Evolutionary conservation across 805 yeast species (phyloP).

Genomic region (Candida endomychidarum): DNA sequence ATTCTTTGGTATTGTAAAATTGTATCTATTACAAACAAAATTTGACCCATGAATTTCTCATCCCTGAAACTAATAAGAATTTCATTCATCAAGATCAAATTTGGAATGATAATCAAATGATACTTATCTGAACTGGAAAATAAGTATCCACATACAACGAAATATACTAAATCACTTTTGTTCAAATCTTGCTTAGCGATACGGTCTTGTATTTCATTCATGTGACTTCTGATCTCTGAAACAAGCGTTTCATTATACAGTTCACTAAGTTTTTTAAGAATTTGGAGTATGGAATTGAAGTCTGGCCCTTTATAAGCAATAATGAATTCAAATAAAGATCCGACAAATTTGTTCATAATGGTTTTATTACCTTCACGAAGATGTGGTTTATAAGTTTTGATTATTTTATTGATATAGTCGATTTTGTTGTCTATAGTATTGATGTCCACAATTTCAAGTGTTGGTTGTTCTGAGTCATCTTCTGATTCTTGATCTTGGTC

Average conservation of each 20-base stretch:
- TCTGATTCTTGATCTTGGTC: conserved; percentile 31
- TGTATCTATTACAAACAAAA: conserved; percentile 64
- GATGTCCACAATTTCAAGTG: conserved; percentile 29
- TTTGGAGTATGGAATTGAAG: conserved; percentile 34
- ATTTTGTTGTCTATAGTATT: conserved; percentile 42
- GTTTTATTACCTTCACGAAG: conserved; percentile 81
- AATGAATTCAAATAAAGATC: conserved; percentile 62
- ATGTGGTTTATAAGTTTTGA: conserved; percentile 69
- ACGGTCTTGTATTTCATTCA: conserved; percentile 55
- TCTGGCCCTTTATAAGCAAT: conserved; percentile 34
- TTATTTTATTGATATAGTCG: conserved; percentile 51
- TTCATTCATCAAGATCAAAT: conserved; percentile 71
- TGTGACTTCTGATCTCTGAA: conserved; percentile 56
- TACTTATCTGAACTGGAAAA: conserved; percentile 96
- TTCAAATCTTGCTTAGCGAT: conserved; percentile 24
- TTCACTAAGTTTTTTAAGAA: conserved; percentile 58
- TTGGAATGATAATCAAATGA: conserved; percentile 87
- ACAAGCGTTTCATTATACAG: conserved; percentile 65
- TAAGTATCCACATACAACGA: conserved; percentile 67
- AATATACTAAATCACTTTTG: conserved; percentile 60
- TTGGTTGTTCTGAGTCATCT: conserved; percentile 1
- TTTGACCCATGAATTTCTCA: conserved; percentile 41
- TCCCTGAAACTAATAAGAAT: conserved; percentile 42
- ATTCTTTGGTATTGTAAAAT: conserved; percentile 72
- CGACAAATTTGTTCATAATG: conserved; percentile 61